Percentiles rank a stretch among this genome's conserved stretches.
phyloP scores from a whole-genome alignment of 1,284 basidiomycete genomes.

The Pholiota adiposa region DNA sequence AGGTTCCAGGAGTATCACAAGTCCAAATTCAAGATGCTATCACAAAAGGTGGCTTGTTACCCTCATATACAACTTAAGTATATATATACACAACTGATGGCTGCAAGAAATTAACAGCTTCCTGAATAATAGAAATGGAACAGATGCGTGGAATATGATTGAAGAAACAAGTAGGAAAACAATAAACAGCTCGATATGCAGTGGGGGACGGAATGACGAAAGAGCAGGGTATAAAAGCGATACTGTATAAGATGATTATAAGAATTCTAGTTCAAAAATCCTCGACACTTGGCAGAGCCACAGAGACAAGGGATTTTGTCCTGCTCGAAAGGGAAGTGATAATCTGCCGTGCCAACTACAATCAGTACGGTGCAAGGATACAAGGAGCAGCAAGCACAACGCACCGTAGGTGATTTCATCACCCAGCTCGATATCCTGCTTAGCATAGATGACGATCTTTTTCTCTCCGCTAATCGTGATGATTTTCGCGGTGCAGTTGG shows the following conservation, averaged over 20 bases:
- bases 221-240: constrained; percentile 28
- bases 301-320: constrained; percentile 92
- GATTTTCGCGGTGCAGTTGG: constrained; percentile 98
- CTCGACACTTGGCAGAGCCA: constrained; percentile 85
- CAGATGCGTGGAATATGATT: constrained; percentile 9
- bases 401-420: constrained; percentile 93
- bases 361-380: not conserved
- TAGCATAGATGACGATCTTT: constrained; percentile 99
- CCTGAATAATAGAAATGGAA: not conserved
- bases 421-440: constrained; percentile 90
- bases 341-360: constrained; percentile 58
- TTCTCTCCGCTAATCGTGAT: constrained; percentile 98
- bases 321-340: constrained; percentile 92
- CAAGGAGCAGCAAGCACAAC: constrained; percentile 24
- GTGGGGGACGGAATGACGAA: constrained; percentile 5
- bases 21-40: no score
- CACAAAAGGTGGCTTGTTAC: not conserved
- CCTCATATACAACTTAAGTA: not conserved
- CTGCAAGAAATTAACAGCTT: not conserved
- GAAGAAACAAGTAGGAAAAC: constrained; percentile 10
- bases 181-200: constrained; percentile 27
- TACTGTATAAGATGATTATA: constrained; percentile 23
- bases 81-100: not conserved
- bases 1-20: no score
- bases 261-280: constrained; percentile 79